Conservation (phyloP, 345 rosid species). For the Sisymbrium altissimum region DNA sequence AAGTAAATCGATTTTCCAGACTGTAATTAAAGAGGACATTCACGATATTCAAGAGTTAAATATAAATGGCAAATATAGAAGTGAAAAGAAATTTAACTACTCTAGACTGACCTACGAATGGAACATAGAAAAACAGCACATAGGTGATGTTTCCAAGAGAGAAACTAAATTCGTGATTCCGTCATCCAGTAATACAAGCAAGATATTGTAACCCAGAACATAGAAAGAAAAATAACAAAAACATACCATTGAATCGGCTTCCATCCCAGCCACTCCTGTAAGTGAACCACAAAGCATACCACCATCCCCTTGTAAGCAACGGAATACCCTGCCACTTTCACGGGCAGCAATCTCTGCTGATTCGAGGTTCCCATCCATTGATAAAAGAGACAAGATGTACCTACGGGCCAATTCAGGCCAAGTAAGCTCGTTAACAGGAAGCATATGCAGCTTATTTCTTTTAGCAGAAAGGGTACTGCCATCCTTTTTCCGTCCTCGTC, state of each 20-base stretch:
- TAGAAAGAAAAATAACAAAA: slow-evolving; percentile 21
- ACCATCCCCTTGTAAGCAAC: slow-evolving; percentile 98
- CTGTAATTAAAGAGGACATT: background rate
- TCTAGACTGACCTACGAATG: background rate
- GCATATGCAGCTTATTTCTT: slow-evolving; percentile 66
- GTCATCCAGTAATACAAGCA: slow-evolving; percentile 7
- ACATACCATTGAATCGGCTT: slow-evolving; percentile 95
- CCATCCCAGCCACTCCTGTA: slow-evolving; percentile 92
- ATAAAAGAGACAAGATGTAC: slow-evolving; percentile 66
- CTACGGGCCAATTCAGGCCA: slow-evolving; percentile 98
- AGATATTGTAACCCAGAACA: background rate
- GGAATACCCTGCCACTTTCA: slow-evolving; percentile 82
- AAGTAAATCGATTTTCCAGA: slow-evolving; percentile 1
- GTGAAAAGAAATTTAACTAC: background rate
- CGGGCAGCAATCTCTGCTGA: slow-evolving; percentile 75
- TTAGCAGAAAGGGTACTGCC: slow-evolving; percentile 55
- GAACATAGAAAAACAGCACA: slow-evolving; percentile 10
- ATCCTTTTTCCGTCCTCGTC: slow-evolving; percentile 84
- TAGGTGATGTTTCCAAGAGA: background rate
- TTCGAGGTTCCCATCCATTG: slow-evolving; percentile 88
- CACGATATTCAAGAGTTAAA: background rate
- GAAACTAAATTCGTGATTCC: background rate
- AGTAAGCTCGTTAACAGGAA: slow-evolving; percentile 82
- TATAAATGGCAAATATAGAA: background rate
- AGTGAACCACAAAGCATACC: slow-evolving; percentile 94